Percentiles rank a stretch among this genome's conserved stretches.
Conservation (phyloP, 2,329 filamentous ascomycete species). For the Pseudocercospora fuligena region DNA sequence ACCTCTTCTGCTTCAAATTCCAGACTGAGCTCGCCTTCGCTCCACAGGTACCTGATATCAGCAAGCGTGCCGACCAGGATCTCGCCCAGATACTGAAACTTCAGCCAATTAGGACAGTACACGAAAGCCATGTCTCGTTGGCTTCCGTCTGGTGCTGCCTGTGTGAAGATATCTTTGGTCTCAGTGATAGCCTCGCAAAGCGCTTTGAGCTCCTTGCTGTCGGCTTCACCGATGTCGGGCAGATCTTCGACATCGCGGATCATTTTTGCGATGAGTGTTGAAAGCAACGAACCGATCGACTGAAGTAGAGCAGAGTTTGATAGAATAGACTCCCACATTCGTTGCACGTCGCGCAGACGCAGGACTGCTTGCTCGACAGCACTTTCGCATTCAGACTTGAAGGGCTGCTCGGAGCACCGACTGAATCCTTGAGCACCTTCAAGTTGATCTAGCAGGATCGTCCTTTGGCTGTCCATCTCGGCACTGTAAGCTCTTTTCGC, state of each 20-base stretch:
- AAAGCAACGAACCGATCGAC: conserved; percentile 63
- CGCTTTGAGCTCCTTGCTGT: conserved; percentile 62
- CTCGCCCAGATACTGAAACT: conserved; percentile 67
- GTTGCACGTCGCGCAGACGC: conserved; percentile 61
- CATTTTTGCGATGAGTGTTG: conserved; percentile 62
- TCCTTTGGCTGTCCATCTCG: conserved; percentile 69
- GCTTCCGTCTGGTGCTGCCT: conserved; percentile 42
- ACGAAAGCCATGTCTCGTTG: conserved; percentile 60
- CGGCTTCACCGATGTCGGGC: conserved; percentile 66
- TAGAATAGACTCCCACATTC: conserved; percentile 62
- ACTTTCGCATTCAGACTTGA: conserved; percentile 63
- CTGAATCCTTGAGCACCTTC: conserved; percentile 67
- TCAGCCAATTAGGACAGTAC: conserved; percentile 67
- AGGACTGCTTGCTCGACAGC: conserved; percentile 63
- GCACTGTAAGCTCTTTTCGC: conserved; percentile 65
- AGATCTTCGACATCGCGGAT: conserved; percentile 67
- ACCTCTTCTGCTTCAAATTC: conserved; percentile 67
- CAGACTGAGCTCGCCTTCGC: conserved; percentile 65
- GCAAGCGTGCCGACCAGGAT: conserved; percentile 66
- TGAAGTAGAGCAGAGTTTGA: conserved; percentile 66
- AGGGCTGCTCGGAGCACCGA: conserved; percentile 63
- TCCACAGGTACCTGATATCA: conserved; percentile 70
- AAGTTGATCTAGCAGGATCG: conserved; percentile 65
- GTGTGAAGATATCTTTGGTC: conserved; percentile 63
- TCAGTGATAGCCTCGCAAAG: conserved; percentile 62